Base-by-base conservation (phyloP, 1,139 yeast species). In the Magnusiomyces tetraspermus region DNA sequence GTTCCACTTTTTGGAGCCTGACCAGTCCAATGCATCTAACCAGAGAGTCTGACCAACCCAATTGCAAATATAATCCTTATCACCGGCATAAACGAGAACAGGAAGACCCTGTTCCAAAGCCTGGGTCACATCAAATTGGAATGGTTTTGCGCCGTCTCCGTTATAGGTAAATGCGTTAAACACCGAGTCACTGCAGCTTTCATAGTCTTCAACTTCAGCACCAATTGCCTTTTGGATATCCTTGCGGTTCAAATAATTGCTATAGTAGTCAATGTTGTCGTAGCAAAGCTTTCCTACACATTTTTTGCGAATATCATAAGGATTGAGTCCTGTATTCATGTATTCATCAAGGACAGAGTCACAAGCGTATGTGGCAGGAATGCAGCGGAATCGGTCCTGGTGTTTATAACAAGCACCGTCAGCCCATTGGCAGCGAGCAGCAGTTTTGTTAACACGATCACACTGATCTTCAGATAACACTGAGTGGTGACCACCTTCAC, bases 291-390 rank as follows among this genome's bases (percentile, higher is more conserved):
- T 63, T 51, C 75, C 82, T 71, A 43, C 90, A 71, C 98, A 92
- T 70, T 79, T 78, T 64, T 80, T 81, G 71, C 98, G 82, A 61
- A 92, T 85, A 66, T 92, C 98, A 69, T 92, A 92, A 51, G 89
- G 96, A 66, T 92, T 90, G 70, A 84, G 81, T 49, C 97, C 97
- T 21, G 97, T 85, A 42, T 66, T 68, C 69, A 83, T 88, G 74
- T 85, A 92, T 22, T 97, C 96, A 30, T 84, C 89, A 76, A 89
- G 73, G 71, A 83, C 82, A 62, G 85, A 83, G 75, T 87, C 85
- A 78, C 97, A 92, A 76, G 89, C 89, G 58, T 88, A 78, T 28
- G 88, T 74, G 40, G 97, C 97, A 17, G 97, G 97, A 53, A 89
- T 94, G 77, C 98, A 92, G 36, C 64, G 60, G 60, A 69, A 65